Evolutionary conservation across 768 basidiomycete genomes (phyloP).

Genomic region (Tubosaeta sp.): DNA sequence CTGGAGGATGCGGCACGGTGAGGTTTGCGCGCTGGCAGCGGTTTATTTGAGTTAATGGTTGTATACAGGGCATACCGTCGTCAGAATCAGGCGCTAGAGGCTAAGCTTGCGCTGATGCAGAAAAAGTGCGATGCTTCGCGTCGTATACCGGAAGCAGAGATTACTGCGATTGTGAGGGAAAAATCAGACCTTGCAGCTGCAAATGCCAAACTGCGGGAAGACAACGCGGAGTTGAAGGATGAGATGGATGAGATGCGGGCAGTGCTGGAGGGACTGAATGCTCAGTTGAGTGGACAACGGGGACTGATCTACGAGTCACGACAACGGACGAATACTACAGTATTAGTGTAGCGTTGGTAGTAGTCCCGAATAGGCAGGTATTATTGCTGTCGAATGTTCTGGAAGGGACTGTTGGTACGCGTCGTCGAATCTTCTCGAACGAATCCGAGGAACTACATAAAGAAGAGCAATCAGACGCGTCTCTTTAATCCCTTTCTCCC

Average conservation of each 20-base stretch:
- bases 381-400: conserved; percentile 30
- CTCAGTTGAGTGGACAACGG: conserved; percentile 45
- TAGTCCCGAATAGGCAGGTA: conserved; percentile 25
- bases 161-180: conserved; percentile 43
- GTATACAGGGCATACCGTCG: conserved; percentile 48
- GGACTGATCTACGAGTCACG: conserved; percentile 46
- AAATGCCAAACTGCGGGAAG: conserved; percentile 53
- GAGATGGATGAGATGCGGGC: conserved; percentile 64
- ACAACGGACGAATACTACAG: conserved; percentile 32
- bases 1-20: conserved; percentile 62
- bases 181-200: conserved; percentile 42
- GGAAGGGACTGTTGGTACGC: conserved; percentile 26
- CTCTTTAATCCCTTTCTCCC: conserved; percentile 3
- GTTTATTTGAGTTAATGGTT: not conserved
- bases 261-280: conserved; percentile 65
- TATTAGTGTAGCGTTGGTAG: not conserved
- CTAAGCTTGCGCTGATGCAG: conserved; percentile 45
- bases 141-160: conserved; percentile 36
- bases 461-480: conserved; percentile 22
- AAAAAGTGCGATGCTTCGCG: conserved; percentile 37
- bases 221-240: conserved; percentile 52
- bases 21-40: conserved; percentile 11
- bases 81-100: conserved; percentile 60
- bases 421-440: conserved; percentile 45
- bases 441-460: conserved; percentile 34